Evolutionary conservation across 1,284 basidiomycete species (phyloP), one percentile per base, ranked within the genome.

Genomic region (Neonothopanus nambi): DNA sequence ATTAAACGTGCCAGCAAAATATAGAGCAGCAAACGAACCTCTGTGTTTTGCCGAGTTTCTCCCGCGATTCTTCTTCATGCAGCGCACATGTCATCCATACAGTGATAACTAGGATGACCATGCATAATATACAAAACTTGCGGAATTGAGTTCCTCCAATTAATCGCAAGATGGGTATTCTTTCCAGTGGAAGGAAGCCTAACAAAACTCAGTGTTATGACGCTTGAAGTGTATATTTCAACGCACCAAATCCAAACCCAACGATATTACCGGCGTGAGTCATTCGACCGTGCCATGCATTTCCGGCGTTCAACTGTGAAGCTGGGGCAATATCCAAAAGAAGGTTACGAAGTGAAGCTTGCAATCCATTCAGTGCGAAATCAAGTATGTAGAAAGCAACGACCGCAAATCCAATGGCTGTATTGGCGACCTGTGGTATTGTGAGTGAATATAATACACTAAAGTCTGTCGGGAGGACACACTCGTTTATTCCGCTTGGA

Each of bases 221-320:
- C 21, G 48, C 42, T 41, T 30, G 39, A n/a, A 52, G 26, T 26
- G 36, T 28, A 30, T 43, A 23, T 35, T 37, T 17, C 23, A 18
- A 66, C 80, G 56, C 65, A 87, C 91, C 93, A 64, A 95, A 89
- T 1, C 90, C 91, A 70, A 88, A 97, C 1, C 95, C 95, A 59
- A 95, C 71, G 51, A 97, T 95, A 65, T 95, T 97, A 21, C 93
- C 95, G n/a, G 93, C 85, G 66, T 97, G 93, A 44, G 86, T 89
- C 90, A 97, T 95, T 54, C 93, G 80, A 15, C 95, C 93, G 62
- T 98, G 94, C 95, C 96, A 99, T n/a, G 96, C 96, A 72, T 98
- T 99, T 5, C 91, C 95, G 13, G 86, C 80, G 59, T 89, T 94
- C 33, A 98, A 82, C 69, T 98, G 95, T 58, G 89, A 81, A 3